Conservation (phyloP, 441 rosid genomes). For the Brassica hybrid region DNA sequence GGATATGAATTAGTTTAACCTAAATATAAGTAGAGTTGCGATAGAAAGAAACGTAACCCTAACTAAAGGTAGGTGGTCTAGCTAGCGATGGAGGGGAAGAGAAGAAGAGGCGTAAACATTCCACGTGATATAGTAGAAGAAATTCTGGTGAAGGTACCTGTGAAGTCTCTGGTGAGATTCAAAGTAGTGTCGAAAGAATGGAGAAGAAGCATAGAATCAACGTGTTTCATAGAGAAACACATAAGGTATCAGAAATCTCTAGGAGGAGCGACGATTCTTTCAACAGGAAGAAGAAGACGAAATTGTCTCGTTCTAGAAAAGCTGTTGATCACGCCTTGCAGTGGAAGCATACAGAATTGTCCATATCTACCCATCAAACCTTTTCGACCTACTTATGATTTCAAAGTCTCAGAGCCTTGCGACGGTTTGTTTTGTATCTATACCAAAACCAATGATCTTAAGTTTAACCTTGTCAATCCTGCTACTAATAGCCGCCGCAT, state of each 20-base stretch:
- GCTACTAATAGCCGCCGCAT: background rate
- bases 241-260: background rate
- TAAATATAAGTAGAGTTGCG: too few species aligned
- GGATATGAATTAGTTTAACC: too few species aligned
- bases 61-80: too few species aligned
- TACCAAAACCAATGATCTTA: too few species aligned
- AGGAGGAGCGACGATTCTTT: too few species aligned
- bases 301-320: background rate
- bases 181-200: background rate
- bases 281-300: background rate
- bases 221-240: background rate
- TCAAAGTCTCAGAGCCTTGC: background rate
- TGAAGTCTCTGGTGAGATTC: background rate
- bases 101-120: too few species aligned
- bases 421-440: background rate
- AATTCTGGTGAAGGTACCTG: background rate
- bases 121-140: background rate
- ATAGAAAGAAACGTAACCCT: too few species aligned
- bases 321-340: background rate
- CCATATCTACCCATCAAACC: background rate
- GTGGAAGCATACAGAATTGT: background rate
- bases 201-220: background rate
- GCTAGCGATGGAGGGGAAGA: too few species aligned
- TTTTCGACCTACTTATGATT: background rate
- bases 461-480: background rate